Evolutionary conservation across 768 basidiomycete species (phyloP).

Genomic region (Panellus pusillus): DNA sequence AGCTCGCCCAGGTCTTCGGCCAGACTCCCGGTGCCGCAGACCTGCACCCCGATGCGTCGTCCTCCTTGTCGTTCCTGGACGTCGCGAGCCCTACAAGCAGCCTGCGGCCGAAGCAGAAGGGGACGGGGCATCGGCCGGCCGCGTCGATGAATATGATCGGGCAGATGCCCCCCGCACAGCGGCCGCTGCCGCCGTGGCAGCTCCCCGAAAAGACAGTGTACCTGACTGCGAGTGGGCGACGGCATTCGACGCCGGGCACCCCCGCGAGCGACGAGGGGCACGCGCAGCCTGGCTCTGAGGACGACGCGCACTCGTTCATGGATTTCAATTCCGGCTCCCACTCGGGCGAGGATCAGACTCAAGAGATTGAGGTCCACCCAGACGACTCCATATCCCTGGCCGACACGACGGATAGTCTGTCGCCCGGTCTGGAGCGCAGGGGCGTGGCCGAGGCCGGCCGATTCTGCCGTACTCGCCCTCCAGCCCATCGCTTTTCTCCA

Average conservation of each 20-base stretch:
- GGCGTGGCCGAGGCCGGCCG: neutral
- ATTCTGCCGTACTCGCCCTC: conserved; percentile 34
- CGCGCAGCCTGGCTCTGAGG: conserved; percentile 8
- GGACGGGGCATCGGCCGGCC: conserved; percentile 24
- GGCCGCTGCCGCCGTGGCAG: conserved; percentile 30
- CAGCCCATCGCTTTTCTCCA: conserved; percentile 38
- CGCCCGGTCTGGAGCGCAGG: neutral
- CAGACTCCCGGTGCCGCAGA: conserved; percentile 55
- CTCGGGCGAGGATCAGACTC: neutral
- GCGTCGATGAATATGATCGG: conserved; percentile 29
- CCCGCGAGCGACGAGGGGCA: conserved; percentile 19
- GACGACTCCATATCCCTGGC: conserved; percentile 16
- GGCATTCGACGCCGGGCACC: conserved; percentile 40
- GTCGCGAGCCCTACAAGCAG: conserved; percentile 1
- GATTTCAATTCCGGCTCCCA: conserved; percentile 27
- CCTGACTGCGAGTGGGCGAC: conserved; percentile 31
- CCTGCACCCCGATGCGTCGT: conserved; percentile 30
- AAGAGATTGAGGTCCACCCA: conserved; percentile 1
- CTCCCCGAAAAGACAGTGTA: conserved; percentile 27
- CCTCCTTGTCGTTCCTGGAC: conserved; percentile 21
- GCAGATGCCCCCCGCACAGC: conserved; percentile 21
- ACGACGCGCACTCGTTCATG: conserved; percentile 49
- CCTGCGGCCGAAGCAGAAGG: too few relatives aligned
- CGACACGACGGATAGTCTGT: neutral
- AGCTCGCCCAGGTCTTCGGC: conserved; percentile 81